A percentile compares a stretch with the other conserved stretches of the same genome.
phyloP scores from a whole-genome alignment of 2,329 filamentous ascomycete species.

The Mollisia scopiformis region DNA sequence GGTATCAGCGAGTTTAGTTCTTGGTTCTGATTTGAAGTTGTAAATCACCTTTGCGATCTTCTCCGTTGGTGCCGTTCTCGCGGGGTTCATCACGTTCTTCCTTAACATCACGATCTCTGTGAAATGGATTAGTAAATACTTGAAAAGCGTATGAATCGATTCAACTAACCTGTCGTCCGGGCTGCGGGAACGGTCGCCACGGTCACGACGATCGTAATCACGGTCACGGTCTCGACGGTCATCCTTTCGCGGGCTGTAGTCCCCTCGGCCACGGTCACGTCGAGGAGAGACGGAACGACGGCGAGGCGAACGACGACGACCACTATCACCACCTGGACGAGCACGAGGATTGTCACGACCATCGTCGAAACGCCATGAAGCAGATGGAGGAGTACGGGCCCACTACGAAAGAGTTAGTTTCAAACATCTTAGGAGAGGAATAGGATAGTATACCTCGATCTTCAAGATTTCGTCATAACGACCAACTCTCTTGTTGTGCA shows the following conservation, averaged over 20 bases:
- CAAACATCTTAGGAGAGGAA: neutral
- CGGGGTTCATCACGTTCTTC: slow-evolving; percentile 69
- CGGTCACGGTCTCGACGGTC: slow-evolving; percentile 81
- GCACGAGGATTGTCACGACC: slow-evolving; percentile 70
- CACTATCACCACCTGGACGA: slow-evolving; percentile 21
- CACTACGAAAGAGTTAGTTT: slow-evolving; percentile 61
- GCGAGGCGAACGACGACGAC: slow-evolving; percentile 60
- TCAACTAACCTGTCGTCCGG: slow-evolving; percentile 62
- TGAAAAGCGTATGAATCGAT: neutral
- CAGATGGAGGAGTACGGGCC: slow-evolving; percentile 96
- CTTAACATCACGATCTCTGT: slow-evolving; percentile 49
- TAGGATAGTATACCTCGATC: slow-evolving; percentile 75
- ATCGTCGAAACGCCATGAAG: slow-evolving; percentile 97
- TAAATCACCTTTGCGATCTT: slow-evolving; percentile 82
- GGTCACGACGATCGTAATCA: slow-evolving; percentile 73
- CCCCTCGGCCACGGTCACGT: slow-evolving; percentile 64
- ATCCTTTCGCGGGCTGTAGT: slow-evolving; percentile 88
- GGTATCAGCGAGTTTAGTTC: slow-evolving; percentile 32
- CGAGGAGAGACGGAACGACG: slow-evolving; percentile 79
- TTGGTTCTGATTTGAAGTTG: slow-evolving; percentile 20
- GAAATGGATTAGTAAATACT: slow-evolving; percentile 1
- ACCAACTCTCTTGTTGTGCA: slow-evolving; percentile 99
- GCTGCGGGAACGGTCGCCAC: slow-evolving; percentile 73
- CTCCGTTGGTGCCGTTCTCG: slow-evolving; percentile 79
- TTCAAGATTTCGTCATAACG: slow-evolving; percentile 88